A percentile compares a stretch with the other conserved stretches of the same genome.
These are phyloP conservation scores for Picochlorum sp. DNA, from an alignment of 139 green algal genomes.

Conservation along the genomic window DNA sequence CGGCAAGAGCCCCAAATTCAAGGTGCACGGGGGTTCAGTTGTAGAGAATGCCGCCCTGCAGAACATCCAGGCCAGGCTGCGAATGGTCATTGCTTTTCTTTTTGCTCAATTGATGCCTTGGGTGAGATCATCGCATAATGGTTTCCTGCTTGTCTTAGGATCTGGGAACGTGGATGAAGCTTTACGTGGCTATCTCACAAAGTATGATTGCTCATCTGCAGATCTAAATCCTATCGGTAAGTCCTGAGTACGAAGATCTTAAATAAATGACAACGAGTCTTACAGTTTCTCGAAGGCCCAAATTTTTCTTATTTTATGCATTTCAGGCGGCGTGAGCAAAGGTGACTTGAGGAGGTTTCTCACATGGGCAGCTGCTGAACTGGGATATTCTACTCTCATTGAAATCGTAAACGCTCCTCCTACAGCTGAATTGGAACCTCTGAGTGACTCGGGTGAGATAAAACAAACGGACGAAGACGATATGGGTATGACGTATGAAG, in stretches of 20 bases:
- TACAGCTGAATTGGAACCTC: slow-evolving; percentile 90
- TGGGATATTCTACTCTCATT: slow-evolving; percentile 68
- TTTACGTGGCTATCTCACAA: slow-evolving; percentile 74
- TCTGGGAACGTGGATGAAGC: slow-evolving; percentile 94
- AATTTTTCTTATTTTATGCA: neutral
- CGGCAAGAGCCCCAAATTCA: slow-evolving; percentile 63
- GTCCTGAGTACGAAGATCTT: slow-evolving; percentile 22
- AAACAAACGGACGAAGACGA: slow-evolving; percentile 81
- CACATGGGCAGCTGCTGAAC: slow-evolving; percentile 57
- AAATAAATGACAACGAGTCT: neutral
- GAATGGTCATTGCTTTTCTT: slow-evolving; percentile 95
- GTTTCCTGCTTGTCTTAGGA: slow-evolving; percentile 91
- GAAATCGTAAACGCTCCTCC: slow-evolving; percentile 73
- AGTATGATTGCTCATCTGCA: slow-evolving; percentile 89
- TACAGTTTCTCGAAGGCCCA: neutral
- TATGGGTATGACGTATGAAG: slow-evolving; percentile 94
- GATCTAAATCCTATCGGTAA: slow-evolving; percentile 92
- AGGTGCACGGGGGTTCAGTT: slow-evolving; percentile 60
- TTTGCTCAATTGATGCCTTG: slow-evolving; percentile 77
- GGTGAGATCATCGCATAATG: slow-evolving; percentile 27
- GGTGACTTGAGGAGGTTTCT: slow-evolving; percentile 70
- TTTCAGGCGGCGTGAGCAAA: slow-evolving; percentile 59
- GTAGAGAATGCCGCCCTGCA: slow-evolving; percentile 93
- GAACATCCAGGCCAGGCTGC: slow-evolving; percentile 84
- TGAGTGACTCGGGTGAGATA: slow-evolving; percentile 26